A percentile compares a stretch with the other conserved stretches of the same genome.
Evolutionary conservation across 352 stramenopile genomes (phyloP).

Genomic region (Elongisporangium anandrum): DNA sequence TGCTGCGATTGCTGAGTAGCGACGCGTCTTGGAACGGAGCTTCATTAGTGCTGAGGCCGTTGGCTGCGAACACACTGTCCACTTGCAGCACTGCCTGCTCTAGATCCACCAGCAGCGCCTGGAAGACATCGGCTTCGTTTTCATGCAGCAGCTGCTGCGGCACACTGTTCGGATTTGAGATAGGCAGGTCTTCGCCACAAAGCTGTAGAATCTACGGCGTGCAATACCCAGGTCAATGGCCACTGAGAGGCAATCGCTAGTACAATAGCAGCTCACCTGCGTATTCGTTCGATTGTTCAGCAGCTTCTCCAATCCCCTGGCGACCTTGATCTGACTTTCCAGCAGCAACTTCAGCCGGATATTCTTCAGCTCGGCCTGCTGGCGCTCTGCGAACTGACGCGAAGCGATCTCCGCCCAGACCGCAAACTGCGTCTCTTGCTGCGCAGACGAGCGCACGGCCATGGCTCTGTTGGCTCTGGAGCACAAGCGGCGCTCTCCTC

Average conservation of each 20-base stretch:
- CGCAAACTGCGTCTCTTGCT: background rate
- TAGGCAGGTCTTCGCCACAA: background rate
- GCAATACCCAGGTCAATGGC: background rate
- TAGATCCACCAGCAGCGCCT: conserved; percentile 19
- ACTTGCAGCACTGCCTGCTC: conserved; percentile 21
- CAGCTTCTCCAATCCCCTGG: background rate
- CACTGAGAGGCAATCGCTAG: background rate
- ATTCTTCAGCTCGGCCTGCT: conserved; percentile 2
- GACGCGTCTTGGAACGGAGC: conserved; percentile 17
- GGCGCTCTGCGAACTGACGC: conserved; percentile 2
- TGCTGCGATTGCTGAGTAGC: conserved; percentile 23
- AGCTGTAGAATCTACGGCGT: background rate
- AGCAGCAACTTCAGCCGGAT: background rate
- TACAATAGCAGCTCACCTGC: conserved; percentile 18
- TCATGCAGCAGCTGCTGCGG: background rate
- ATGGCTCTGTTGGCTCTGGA: background rate
- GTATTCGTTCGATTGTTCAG: conserved; percentile 19
- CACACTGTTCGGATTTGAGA: background rate
- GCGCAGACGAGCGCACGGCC: background rate
- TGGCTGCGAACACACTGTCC: conserved; percentile 18
- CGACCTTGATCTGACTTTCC: conserved; percentile 1
- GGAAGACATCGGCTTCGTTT: conserved; percentile 21
- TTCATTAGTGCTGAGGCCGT: conserved; percentile 17
- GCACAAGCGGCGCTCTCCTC: no score
- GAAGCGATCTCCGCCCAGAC: conserved; percentile 45